These are phyloP conservation scores for Monascus ruber DNA, from an alignment of 2,329 filamentous ascomycete genomes.

Conservation along the genomic window DNA sequence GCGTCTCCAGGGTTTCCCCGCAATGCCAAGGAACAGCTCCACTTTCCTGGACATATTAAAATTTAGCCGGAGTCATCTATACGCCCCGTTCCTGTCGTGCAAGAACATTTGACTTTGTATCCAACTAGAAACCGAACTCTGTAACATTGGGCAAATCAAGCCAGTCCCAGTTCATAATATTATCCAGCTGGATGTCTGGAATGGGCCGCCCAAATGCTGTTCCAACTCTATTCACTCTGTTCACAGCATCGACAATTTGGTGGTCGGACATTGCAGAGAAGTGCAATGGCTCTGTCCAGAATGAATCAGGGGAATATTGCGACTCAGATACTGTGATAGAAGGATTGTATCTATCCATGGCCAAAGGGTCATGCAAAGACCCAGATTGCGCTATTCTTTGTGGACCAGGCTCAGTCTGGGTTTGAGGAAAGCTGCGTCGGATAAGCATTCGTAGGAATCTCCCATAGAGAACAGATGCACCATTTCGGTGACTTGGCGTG, in stretches of 20 bases:
- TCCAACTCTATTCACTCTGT: slow-evolving; percentile 52
- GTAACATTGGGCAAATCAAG: slow-evolving; percentile 31
- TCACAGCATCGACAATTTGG: slow-evolving; percentile 55
- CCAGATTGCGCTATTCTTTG: slow-evolving; percentile 6
- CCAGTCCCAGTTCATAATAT: slow-evolving; percentile 49
- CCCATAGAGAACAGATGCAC: slow-evolving; percentile 51
- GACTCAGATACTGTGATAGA: slow-evolving; percentile 13
- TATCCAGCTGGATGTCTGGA: slow-evolving; percentile 48
- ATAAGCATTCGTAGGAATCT: slow-evolving; percentile 42
- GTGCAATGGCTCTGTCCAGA: slow-evolving; percentile 44
- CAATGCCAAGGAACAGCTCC: no score
- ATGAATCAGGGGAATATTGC: slow-evolving; percentile 16
- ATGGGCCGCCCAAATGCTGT: slow-evolving; percentile 47
- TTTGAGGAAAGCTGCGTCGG: slow-evolving; percentile 20
- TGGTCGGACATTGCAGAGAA: slow-evolving; percentile 61
- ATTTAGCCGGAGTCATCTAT: no score
- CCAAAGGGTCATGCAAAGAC: slow-evolving; percentile 5
- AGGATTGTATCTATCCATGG: slow-evolving; percentile 9
- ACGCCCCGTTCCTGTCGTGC: no score
- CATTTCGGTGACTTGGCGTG: slow-evolving; percentile 54
- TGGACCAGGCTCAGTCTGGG: slow-evolving; percentile 5
- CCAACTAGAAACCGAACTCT: slow-evolving; percentile 16
- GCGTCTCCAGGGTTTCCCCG: no score
- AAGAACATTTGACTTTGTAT: no score
- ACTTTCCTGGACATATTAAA: no score